These are phyloP conservation scores for Trifolium repens DNA, from an alignment of 306 rosid genomes.

Conservation along the genomic window DNA sequence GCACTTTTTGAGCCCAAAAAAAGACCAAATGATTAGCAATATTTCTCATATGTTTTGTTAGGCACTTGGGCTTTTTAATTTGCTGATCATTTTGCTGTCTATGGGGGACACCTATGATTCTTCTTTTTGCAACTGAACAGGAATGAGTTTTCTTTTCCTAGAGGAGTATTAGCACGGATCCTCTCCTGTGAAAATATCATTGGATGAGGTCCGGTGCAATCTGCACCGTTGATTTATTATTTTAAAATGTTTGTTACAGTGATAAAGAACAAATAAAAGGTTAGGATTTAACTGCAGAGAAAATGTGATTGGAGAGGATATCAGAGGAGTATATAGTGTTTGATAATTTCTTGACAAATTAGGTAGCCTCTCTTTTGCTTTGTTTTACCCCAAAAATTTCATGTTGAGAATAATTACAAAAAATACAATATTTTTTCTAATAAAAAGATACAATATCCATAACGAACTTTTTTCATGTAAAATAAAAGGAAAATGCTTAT, in stretches of 20 bases:
- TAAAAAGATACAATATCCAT: too few species aligned
- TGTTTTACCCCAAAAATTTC: constrained; percentile 10
- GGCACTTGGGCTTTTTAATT: background rate
- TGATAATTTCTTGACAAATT: constrained; percentile 12
- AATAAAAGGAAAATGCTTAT: too few species aligned
- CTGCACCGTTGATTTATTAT: too few species aligned
- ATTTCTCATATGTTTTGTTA: constrained; percentile 25
- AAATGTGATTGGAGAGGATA: too few species aligned
- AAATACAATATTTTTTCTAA: too few species aligned
- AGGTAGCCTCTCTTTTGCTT: background rate
- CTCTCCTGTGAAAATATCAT: too few species aligned
- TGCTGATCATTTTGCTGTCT: constrained; percentile 23
- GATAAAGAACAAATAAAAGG: too few species aligned
- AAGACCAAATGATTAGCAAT: constrained; percentile 34
- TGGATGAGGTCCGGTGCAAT: too few species aligned
- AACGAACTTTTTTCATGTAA: too few species aligned
- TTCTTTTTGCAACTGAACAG: constrained; percentile 9
- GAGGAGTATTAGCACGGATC: background rate
- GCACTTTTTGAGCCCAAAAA: constrained; percentile 27
- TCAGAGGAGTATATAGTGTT: too few species aligned
- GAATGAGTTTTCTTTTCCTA: constrained; percentile 25
- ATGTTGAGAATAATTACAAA: background rate
- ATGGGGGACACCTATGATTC: constrained; percentile 36
- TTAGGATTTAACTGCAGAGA: too few species aligned
- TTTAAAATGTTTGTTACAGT: too few species aligned